Conservation (phyloP, 805 yeast species). For the Osmozyma mogii region DNA sequence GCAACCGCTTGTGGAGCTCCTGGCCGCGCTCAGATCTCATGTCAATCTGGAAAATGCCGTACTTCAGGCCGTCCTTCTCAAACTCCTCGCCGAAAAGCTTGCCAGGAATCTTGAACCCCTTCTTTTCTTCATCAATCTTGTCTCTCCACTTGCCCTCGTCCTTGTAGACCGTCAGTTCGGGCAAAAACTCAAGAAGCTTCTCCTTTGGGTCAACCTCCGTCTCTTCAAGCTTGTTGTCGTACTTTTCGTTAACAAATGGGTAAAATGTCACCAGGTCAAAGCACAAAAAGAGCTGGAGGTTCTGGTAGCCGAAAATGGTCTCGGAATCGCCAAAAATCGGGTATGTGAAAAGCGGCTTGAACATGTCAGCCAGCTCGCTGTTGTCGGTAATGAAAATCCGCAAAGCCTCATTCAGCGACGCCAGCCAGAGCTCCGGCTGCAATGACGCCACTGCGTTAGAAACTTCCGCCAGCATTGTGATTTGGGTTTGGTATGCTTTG, state of each 20-base stretch:
- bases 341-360: conserved; percentile 78
- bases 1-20: conserved; percentile 61
- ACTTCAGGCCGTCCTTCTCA: conserved; percentile 31
- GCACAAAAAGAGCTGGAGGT: conserved; percentile 53
- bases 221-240: conserved; percentile 38
- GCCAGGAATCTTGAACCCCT: conserved; percentile 37
- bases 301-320: conserved; percentile 76
- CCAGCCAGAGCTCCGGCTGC: conserved; percentile 69
- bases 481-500: too few relatives aligned
- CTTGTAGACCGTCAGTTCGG: conserved; percentile 50
- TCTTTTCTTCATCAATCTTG: conserved; percentile 40
- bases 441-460: too few relatives aligned
- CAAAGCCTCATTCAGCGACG: conserved; percentile 61
- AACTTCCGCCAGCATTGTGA: too few relatives aligned
- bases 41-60: conserved; percentile 44
- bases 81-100: conserved; percentile 19
- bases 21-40: conserved; percentile 33
- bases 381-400: conserved; percentile 49
- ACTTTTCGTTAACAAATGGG: conserved; percentile 63
- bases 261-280: conserved; percentile 69
- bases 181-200: conserved; percentile 50
- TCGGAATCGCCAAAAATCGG: conserved; percentile 93
- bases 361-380: conserved; percentile 47
- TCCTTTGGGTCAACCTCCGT: conserved; percentile 54
- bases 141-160: conserved; percentile 68